Conservation (phyloP, 2,329 filamentous ascomycete species). For the Clonostachys solani region DNA sequence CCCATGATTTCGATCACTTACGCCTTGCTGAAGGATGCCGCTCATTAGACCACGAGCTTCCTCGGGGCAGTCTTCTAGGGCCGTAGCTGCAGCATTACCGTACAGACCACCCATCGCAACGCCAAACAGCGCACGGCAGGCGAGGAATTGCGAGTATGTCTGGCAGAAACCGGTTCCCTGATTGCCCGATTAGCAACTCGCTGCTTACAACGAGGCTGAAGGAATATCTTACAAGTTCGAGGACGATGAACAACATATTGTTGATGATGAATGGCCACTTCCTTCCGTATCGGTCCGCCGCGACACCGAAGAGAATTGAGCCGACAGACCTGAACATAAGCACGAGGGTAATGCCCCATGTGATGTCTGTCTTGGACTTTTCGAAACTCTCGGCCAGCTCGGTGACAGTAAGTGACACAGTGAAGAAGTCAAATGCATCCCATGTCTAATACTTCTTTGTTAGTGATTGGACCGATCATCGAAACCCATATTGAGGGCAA, state of each 20-base stretch:
- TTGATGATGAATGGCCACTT: conserved; percentile 75
- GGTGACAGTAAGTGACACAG: conserved; percentile 54
- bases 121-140: conserved; percentile 71
- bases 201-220: conserved; percentile 23
- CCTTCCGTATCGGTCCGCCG: conserved; percentile 51
- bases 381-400: conserved; percentile 48
- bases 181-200: too few relatives aligned
- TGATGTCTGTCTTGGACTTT: conserved; percentile 52
- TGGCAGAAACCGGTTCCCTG: conserved; percentile 59
- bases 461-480: not conserved
- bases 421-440: conserved; percentile 66
- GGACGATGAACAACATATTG: conserved; percentile 65
- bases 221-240: conserved; percentile 51
- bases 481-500: not conserved
- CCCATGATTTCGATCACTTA: conserved; percentile 16
- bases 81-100: conserved; percentile 75
- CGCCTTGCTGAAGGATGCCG: conserved; percentile 70
- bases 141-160: conserved; percentile 69
- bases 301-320: conserved; percentile 48
- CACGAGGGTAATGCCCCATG: conserved; percentile 61
- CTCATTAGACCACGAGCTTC: conserved; percentile 70
- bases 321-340: conserved; percentile 57
- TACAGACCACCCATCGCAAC: conserved; percentile 79
- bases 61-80: conserved; percentile 68
- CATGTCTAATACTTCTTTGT: conserved; percentile 35